A percentile compares a stretch with the other conserved stretches of the same genome.
These are phyloP conservation scores for Typha latifolia DNA, from an alignment of 176 grass and related monocot genomes.

Conservation along the genomic window DNA sequence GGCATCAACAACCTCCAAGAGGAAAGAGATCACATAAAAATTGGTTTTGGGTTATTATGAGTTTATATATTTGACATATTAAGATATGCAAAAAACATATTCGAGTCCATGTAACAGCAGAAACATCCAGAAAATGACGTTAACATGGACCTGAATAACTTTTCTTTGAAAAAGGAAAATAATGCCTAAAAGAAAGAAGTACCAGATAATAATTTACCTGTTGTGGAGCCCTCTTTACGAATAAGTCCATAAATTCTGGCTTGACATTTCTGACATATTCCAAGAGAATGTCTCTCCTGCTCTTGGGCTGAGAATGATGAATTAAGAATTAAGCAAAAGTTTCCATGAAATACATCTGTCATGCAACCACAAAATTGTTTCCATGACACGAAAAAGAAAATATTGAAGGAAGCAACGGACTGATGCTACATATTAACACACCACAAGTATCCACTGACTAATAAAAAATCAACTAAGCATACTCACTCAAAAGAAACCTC, in stretches of 20 bases:
- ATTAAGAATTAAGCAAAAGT: constrained; percentile 17
- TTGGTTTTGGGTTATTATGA: neutral
- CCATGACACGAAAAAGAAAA: neutral
- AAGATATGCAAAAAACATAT: neutral
- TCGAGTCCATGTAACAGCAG: neutral
- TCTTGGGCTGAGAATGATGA: constrained; percentile 45
- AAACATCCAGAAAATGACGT: neutral
- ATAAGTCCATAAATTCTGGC: constrained; percentile 94
- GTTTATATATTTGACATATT: neutral
- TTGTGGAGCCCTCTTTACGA: constrained; percentile 70
- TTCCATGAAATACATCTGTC: neutral
- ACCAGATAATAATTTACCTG: constrained; percentile 32
- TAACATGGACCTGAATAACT: constrained; percentile 1
- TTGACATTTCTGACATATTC: constrained; percentile 86
- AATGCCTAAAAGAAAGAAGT: constrained; percentile 4
- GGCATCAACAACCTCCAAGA: constrained; percentile 69
- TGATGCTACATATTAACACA: neutral
- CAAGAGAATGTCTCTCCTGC: constrained; percentile 75
- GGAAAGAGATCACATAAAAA: constrained; percentile 7
- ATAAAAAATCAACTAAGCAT: too few relatives aligned
- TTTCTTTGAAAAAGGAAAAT: neutral
- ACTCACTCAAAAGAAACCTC: too few relatives aligned
- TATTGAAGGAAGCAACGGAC: neutral
- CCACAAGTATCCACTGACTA: too few relatives aligned
- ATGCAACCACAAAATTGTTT: neutral